Conservation (phyloP, 1,284 basidiomycete species). For the Mycosarcoma mackinlayi region DNA sequence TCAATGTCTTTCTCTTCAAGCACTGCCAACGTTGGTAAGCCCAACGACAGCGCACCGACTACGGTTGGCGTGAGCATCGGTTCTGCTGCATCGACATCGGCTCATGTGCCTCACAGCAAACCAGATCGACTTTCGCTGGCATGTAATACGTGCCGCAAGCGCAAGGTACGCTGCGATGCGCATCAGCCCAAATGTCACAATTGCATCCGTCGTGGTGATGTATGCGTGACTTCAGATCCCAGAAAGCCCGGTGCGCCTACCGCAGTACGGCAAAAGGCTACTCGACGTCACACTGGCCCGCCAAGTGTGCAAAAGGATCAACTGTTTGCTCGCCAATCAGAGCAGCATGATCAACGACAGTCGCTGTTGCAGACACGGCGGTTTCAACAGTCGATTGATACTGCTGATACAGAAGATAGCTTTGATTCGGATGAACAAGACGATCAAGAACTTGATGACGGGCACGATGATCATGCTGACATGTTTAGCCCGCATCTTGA, state of each 20-base stretch:
- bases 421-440: background rate
- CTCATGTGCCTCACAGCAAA: slow-evolving; percentile 13
- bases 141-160: slow-evolving; percentile 14
- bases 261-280: background rate
- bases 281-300: slow-evolving; percentile 1
- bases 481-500: background rate
- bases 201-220: slow-evolving; percentile 13
- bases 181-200: slow-evolving; percentile 17
- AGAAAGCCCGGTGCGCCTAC: slow-evolving; percentile 1
- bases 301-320: background rate
- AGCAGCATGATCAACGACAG: background rate
- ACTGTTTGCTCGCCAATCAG: background rate
- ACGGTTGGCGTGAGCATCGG: background rate
- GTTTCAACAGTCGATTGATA: background rate
- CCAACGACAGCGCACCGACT: background rate
- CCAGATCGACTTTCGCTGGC: slow-evolving; percentile 12
- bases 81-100: background rate
- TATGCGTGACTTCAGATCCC: slow-evolving; percentile 12
- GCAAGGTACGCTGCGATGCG: slow-evolving; percentile 20
- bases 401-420: background rate
- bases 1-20: slow-evolving; percentile 4
- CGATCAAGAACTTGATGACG: background rate
- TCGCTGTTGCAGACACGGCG: background rate
- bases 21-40: background rate
- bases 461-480: too few relatives aligned